A percentile compares a stretch with the other conserved stretches of the same genome.
These are phyloP conservation scores for Mycosphaerella arachidis DNA, from an alignment of 2,329 filamentous ascomycete species.

Conservation along the genomic window DNA sequence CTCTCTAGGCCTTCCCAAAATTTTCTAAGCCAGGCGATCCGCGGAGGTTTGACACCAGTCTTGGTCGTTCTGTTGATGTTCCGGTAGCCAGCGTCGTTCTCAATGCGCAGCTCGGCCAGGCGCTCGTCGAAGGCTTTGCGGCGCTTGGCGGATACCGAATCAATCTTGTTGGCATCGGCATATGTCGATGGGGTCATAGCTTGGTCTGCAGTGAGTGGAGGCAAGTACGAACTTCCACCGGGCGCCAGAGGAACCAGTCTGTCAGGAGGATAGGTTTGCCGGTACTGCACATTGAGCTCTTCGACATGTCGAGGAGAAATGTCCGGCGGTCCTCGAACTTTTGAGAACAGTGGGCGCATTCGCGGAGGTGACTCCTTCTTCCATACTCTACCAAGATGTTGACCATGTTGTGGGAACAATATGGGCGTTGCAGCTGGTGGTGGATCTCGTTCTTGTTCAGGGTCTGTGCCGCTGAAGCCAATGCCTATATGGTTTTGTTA, in stretches of 20 bases:
- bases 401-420: slow-evolving; percentile 22
- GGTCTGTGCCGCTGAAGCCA: slow-evolving; percentile 22
- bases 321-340: slow-evolving; percentile 40
- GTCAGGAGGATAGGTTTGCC: slow-evolving; percentile 36
- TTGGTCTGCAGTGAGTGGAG: slow-evolving; percentile 27
- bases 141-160: slow-evolving; percentile 46
- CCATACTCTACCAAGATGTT: slow-evolving; percentile 14
- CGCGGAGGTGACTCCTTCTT: slow-evolving; percentile 25
- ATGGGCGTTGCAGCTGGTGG: slow-evolving; percentile 25
- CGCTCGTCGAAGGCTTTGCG: slow-evolving; percentile 47
- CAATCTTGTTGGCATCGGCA: slow-evolving; percentile 33
- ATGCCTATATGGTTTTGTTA: slow-evolving; percentile 7
- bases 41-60: slow-evolving; percentile 44
- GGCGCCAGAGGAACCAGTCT: slow-evolving; percentile 36
- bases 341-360: slow-evolving; percentile 43
- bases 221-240: slow-evolving; percentile 36
- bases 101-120: slow-evolving; percentile 48
- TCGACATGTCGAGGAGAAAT: slow-evolving; percentile 38
- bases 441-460: slow-evolving; percentile 28
- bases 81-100: slow-evolving; percentile 56
- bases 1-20: slow-evolving; percentile 58
- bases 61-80: slow-evolving; percentile 48
- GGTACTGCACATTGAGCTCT: slow-evolving; percentile 41
- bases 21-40: slow-evolving; percentile 54
- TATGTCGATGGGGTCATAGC: slow-evolving; percentile 29